phyloP scores from a whole-genome alignment of 108 stramenopile species.

The Aurantiochytrium sp. region DNA sequence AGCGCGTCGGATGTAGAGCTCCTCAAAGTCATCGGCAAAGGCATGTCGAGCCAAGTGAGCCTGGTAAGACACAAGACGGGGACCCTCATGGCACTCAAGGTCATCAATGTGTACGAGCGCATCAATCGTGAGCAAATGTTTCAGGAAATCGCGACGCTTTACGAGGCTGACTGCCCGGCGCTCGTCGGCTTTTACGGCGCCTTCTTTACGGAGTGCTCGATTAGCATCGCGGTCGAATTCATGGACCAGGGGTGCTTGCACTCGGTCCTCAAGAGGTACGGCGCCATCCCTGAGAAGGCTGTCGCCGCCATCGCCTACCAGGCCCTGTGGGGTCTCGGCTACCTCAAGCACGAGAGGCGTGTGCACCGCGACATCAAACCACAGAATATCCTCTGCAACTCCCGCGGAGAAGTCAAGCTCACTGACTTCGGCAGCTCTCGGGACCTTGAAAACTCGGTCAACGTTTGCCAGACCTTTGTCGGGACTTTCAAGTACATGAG shows the following conservation, averaged over 20 bases:
- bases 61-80: conserved; percentile 35
- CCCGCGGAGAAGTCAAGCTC: conserved; percentile 54
- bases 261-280: conserved; percentile 15
- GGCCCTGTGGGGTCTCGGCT: conserved; percentile 56
- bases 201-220: conserved; percentile 58
- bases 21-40: neutral
- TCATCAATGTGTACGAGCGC: conserved; percentile 60
- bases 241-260: conserved; percentile 58
- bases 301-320: conserved; percentile 56
- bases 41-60: conserved; percentile 3
- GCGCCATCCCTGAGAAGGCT: conserved; percentile 51
- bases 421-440: conserved; percentile 40
- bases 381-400: conserved; percentile 57
- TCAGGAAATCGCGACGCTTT: conserved; percentile 58
- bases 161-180: conserved; percentile 49
- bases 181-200: conserved; percentile 61
- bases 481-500: conserved; percentile 67
- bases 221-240: conserved; percentile 62
- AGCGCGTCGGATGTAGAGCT: neutral
- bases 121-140: conserved; percentile 56
- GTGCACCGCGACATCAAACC: conserved; percentile 63
- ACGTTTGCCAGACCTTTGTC: conserved; percentile 60
- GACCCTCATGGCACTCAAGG: conserved; percentile 41
- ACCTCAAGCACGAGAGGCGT: conserved; percentile 51
- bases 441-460: conserved; percentile 51